phyloP scores from a whole-genome alignment of 805 yeast genomes.

The Scheffersomyces lignosus region DNA sequence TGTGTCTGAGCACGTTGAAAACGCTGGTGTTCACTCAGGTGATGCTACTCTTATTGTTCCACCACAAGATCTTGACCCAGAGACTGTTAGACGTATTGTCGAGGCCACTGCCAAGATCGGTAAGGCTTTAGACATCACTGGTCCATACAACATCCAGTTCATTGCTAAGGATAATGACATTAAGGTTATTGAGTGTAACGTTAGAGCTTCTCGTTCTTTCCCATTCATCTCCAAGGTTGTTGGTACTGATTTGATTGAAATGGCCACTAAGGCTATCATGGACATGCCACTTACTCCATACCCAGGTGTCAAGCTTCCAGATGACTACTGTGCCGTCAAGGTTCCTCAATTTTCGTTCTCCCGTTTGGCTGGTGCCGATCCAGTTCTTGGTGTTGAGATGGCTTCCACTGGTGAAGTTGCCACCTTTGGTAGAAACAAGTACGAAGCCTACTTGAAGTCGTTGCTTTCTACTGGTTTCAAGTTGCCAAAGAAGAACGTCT shows the following conservation, averaged over 20 bases:
- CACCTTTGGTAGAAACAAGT: slow-evolving; percentile 91
- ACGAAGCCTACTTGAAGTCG: slow-evolving; percentile 95
- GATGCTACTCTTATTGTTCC: slow-evolving; percentile 98
- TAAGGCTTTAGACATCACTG: slow-evolving; percentile 90
- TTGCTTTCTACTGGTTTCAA: slow-evolving; percentile 93
- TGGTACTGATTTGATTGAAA: slow-evolving; percentile 93
- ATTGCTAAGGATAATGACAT: slow-evolving; percentile 94
- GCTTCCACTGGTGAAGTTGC: slow-evolving; percentile 99
- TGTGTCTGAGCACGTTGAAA: slow-evolving; percentile 97
- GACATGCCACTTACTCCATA: slow-evolving; percentile 86
- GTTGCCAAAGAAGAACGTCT: slow-evolving; percentile 90
- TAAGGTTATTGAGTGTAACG: slow-evolving; percentile 98
- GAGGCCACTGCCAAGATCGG: slow-evolving; percentile 97
- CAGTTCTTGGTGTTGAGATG: slow-evolving; percentile 97
- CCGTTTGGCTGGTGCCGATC: slow-evolving; percentile 96
- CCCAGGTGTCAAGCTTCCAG: slow-evolving; percentile 86
- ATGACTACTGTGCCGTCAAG: slow-evolving; percentile 92
- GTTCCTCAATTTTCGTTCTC: slow-evolving; percentile 98
- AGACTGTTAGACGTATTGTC: slow-evolving; percentile 87
- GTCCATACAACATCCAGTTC: slow-evolving; percentile 96
- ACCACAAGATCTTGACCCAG: slow-evolving; percentile 91
- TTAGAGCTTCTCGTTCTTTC: slow-evolving; percentile 98
- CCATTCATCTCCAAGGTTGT: slow-evolving; percentile 98
- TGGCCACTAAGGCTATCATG: slow-evolving; percentile 95
- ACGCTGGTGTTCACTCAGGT: slow-evolving; percentile 99